Evolutionary conservation across 352 stramenopile genomes (phyloP).

Genomic region (Globisporangium rhizosaccharum): DNA sequence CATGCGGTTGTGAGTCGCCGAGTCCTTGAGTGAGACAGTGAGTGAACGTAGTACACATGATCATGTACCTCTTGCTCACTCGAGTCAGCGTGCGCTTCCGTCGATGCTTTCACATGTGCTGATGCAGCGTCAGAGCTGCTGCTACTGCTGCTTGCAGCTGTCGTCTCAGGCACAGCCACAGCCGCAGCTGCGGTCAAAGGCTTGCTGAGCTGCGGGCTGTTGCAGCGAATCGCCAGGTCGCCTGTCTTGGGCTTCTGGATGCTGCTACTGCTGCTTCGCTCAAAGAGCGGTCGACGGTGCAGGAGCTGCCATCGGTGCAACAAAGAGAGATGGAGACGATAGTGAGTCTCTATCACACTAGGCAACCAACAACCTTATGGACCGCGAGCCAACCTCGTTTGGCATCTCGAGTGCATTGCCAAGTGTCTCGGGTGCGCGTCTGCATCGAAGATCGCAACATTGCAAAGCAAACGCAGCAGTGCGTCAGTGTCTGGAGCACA

Average conservation of each 20-base stretch:
- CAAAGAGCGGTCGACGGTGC: constrained; percentile 2
- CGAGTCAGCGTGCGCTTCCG: constrained; percentile 13
- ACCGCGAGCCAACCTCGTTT: neutral
- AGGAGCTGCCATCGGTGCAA: neutral
- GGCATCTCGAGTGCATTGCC: constrained; percentile 10
- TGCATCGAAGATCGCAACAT: neutral
- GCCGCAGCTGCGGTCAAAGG: neutral
- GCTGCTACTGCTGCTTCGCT: constrained; percentile 3
- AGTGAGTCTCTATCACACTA: neutral
- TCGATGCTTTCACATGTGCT: neutral
- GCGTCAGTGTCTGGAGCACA: neutral
- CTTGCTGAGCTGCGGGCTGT: neutral
- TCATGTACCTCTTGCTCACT: constrained; percentile 38
- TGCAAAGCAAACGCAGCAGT: neutral
- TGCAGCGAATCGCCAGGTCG: constrained; percentile 7
- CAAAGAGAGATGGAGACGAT: neutral
- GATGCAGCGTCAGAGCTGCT: neutral
- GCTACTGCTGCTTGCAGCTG: neutral
- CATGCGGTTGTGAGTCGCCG: constrained; percentile 1
- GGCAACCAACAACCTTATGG: neutral
- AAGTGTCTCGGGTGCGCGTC: constrained; percentile 9
- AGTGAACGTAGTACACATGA: neutral
- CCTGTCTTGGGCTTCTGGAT: constrained; percentile 11
- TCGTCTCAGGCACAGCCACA: neutral
- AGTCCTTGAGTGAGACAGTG: no score